Conservation (phyloP, 139 green algal genomes). For the Chlorella vulgaris region DNA sequence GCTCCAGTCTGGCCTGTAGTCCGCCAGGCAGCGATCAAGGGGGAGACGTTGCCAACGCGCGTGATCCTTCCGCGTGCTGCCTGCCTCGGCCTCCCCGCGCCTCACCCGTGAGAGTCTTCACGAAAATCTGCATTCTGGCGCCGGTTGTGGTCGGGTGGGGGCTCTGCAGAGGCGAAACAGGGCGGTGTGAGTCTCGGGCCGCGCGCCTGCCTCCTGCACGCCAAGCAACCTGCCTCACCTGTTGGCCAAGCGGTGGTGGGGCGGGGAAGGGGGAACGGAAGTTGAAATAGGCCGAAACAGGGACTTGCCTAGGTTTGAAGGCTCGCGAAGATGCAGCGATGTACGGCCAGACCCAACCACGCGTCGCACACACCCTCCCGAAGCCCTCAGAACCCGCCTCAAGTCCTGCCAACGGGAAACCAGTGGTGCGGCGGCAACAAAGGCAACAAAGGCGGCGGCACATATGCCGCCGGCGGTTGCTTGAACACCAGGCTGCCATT, state of each 20-base stretch:
- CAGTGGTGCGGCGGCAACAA: too few species aligned
- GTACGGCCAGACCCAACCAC: too few species aligned
- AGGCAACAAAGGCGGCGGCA: too few species aligned
- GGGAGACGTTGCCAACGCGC: not conserved
- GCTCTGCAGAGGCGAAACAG: not conserved
- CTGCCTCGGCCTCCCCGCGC: slow-evolving; percentile 90
- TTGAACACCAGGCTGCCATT: too few species aligned
- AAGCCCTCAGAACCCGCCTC: too few species aligned
- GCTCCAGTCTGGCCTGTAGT: slow-evolving; percentile 47
- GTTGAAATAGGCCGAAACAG: too few species aligned
- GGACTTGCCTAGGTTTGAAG: too few species aligned
- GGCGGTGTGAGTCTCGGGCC: not conserved
- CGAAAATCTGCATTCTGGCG: slow-evolving; percentile 77
- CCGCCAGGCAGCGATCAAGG: not conserved
- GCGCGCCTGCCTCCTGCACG: not conserved
- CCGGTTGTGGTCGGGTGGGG: not conserved
- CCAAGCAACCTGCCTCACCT: not conserved
- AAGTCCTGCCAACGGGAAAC: too few species aligned
- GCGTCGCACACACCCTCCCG: too few species aligned
- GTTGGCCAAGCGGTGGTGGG: not conserved
- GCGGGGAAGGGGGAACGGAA: too few species aligned
- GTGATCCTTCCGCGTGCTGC: slow-evolving; percentile 56
- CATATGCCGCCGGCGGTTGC: too few species aligned
- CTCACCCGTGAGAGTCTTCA: slow-evolving; percentile 82
- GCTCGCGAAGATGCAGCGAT: too few species aligned